Evolutionary conservation across 768 basidiomycete genomes (phyloP).

Genomic region (Porphyrellus cyaneotinctus): DNA sequence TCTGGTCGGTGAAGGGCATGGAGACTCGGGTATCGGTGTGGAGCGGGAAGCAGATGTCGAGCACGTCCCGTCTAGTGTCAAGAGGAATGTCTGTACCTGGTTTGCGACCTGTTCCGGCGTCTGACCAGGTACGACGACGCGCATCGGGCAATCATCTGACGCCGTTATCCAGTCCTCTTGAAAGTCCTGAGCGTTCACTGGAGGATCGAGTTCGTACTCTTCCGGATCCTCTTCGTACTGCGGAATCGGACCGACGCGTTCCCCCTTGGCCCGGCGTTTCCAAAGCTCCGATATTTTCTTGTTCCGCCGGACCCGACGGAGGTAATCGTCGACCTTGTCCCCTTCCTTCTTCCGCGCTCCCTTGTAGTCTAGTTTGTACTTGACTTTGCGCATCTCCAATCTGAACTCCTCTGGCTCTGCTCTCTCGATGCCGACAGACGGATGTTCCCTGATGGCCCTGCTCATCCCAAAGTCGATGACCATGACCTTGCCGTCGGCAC

Average conservation of each 20-base stretch:
- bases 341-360: conserved; percentile 35
- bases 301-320: conserved; percentile 30
- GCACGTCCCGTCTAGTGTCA: conserved; percentile 17
- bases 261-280: conserved; percentile 27
- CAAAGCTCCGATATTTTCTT: conserved; percentile 22
- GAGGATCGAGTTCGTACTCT: conserved; percentile 32
- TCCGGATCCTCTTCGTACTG: conserved; percentile 29
- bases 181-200: conserved; percentile 33
- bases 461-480: conserved; percentile 54
- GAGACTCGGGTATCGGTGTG: neutral
- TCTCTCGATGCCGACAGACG: conserved; percentile 32
- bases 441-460: conserved; percentile 27
- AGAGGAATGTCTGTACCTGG: conserved; percentile 20
- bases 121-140: conserved; percentile 38
- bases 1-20: conserved; percentile 1
- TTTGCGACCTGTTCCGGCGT: conserved; percentile 19
- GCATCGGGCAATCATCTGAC: conserved; percentile 31
- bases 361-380: conserved; percentile 48
- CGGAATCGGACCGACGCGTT: conserved; percentile 29
- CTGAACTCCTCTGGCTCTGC: conserved; percentile 41
- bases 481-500: conserved; percentile 48
- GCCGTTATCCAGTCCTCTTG: conserved; percentile 34
- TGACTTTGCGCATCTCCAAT: conserved; percentile 54
- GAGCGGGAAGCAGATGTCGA: neutral
- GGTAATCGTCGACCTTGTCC: conserved; percentile 30